These are phyloP conservation scores for Collariella sp. DNA, from an alignment of 495 filamentous ascomycete species.

Conservation along the genomic window DNA sequence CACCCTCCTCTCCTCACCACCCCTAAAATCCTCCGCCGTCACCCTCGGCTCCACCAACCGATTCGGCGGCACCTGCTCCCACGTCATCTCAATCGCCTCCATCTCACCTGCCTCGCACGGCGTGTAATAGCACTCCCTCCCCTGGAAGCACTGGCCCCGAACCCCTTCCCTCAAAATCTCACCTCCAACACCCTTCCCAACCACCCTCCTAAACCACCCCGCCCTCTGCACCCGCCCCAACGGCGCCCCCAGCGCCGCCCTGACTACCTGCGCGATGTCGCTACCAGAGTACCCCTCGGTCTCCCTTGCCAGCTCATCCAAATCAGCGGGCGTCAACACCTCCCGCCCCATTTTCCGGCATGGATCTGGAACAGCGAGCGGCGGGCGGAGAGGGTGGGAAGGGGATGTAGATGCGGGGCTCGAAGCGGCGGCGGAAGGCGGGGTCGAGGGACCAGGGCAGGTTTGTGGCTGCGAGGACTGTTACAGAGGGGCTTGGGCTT, in stretches of 20 bases:
- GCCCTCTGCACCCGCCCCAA: constrained; percentile 86
- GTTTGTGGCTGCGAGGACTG: constrained; percentile 92
- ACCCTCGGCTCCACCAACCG: constrained; percentile 70
- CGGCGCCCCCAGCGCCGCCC: constrained; percentile 88
- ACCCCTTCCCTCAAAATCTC: no score
- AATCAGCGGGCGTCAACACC: constrained; percentile 63
- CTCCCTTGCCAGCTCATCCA: constrained; percentile 59
- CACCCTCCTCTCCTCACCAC: constrained; percentile 58
- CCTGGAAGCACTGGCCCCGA: no score
- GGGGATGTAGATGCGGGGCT: constrained; percentile 82
- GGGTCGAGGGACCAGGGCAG: constrained; percentile 95
- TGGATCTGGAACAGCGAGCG: constrained; percentile 89
- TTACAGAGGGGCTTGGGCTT: constrained; percentile 28
- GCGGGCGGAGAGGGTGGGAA: constrained; percentile 74
- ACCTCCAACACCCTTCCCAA: constrained; percentile 45
- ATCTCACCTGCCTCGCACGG: constrained; percentile 78
- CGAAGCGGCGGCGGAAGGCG: constrained; percentile 85
- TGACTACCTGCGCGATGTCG: constrained; percentile 86
- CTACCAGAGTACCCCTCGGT: constrained; percentile 89
- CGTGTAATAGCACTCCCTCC: constrained; percentile 43
- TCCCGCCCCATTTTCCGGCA: constrained; percentile 54
- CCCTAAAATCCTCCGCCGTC: constrained; percentile 78
- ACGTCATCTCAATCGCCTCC: constrained; percentile 77
- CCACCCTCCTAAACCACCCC: constrained; percentile 90
- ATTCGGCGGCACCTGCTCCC: constrained; percentile 73